Evolutionary conservation across 106 monocot species (phyloP), one percentile per base, ranked within the genome.

Genomic region (Alisma plantagoaquatica): DNA sequence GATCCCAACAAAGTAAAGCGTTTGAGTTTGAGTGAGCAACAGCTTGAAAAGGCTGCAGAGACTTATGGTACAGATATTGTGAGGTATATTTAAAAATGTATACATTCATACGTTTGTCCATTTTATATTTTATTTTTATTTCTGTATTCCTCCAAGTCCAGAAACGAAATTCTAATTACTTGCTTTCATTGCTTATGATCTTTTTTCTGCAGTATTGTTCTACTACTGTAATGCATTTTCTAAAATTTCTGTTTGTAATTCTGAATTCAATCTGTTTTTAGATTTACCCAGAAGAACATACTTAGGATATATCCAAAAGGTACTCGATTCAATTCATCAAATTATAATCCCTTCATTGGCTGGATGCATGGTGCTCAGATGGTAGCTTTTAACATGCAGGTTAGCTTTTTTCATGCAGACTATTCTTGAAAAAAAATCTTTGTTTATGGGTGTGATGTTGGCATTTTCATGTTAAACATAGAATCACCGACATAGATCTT

Each of bases 341-440:
- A 93, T 69, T 93, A 82, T 66, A 93, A 77, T 17, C 87, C 92
- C 0, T 33, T 93, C 49, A 71, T 73, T 61, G 92, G 86, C 27
- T 93, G 92, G 92, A 80, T 83, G 63, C 61, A 87, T 67, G 92
- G 92, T 41, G 92, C 83, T 31, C 92, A 93, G 49, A 83, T 93
- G 86, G 92, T 87, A 46, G 92, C 92, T 42, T 61, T 77, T 43
- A 93, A 93, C 27, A 93, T 93, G 92, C 92, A 87, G 82, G 92
- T 83, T 22, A 27, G 56, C 6, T 41, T 16, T 24, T 26, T 9
- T n/a, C n/a, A n/a, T n/a, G n/a, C n/a, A n/a, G n/a, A n/a, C n/a
- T n/a, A n/a, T n/a, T n/a, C n/a, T n/a, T n/a, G n/a, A n/a, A n/a
- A n/a, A n/a, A n/a, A n/a, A n/a, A n/a, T n/a, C n/a, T n/a, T n/a